phyloP scores from a whole-genome alignment of 2,329 filamentous ascomycete genomes.

The Aspergillus sp. region DNA sequence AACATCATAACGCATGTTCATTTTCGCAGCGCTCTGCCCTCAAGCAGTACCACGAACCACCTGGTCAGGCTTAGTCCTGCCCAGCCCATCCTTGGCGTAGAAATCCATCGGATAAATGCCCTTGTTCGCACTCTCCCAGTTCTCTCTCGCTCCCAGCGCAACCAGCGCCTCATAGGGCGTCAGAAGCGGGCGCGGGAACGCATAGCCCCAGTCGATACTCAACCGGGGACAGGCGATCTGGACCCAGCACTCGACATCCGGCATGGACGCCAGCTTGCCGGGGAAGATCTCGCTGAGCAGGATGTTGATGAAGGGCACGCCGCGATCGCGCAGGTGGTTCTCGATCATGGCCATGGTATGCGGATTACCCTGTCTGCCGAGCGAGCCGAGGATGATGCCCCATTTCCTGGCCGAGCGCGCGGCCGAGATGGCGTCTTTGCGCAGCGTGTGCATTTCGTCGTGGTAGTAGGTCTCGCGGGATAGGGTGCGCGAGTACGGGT shows the following conservation, averaged over 20 bases:
- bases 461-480: conserved; percentile 90
- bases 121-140: conserved; percentile 54
- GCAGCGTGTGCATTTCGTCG: conserved; percentile 75
- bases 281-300: conserved; percentile 94
- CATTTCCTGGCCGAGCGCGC: conserved; percentile 76
- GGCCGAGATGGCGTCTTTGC: conserved; percentile 63
- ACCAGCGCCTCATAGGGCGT: conserved; percentile 94
- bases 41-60: conserved; percentile 9
- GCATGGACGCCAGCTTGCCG: conserved; percentile 86
- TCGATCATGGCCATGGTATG: conserved; percentile 86
- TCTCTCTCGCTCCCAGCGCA: conserved; percentile 68
- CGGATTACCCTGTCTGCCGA: conserved; percentile 91
- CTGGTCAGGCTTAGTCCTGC: conserved; percentile 55
- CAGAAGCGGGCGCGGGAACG: conserved; percentile 76
- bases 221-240: conserved; percentile 94
- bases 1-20: neutral
- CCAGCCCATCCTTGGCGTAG: conserved; percentile 84
- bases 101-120: conserved; percentile 96
- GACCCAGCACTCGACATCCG: conserved; percentile 93
- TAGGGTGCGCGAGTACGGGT: conserved; percentile 86
- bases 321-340: conserved; percentile 57
- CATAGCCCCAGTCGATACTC: conserved; percentile 98
- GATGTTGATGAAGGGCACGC: conserved; percentile 74
- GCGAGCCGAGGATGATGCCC: conserved; percentile 86
- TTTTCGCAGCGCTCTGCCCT: conserved; percentile 1